Base-by-base conservation (phyloP, 257 asterid species). In the Apocynum venetum region DNA sequence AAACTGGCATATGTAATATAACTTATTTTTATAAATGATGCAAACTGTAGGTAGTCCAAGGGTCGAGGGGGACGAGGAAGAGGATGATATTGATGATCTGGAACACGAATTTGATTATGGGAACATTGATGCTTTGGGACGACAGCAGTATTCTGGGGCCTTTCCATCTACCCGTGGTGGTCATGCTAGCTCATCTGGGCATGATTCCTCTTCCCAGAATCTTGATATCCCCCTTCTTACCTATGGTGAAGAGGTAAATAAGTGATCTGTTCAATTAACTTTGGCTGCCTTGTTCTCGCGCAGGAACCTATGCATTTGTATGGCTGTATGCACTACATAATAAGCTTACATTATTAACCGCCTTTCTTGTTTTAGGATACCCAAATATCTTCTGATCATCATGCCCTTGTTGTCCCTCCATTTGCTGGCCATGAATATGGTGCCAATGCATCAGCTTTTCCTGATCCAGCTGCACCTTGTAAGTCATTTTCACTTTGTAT, bases 41-140 rank as follows among this genome's bases (percentile, higher is more conserved):
- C 72, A 25, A 14, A 19, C 48, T 80, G 44, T 82, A 92, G 98
- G 97, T 81, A 88, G 94, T 82, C 91, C 97, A 38, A 89, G 97
- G 79, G 98, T 94, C 40, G 97, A 92, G 77, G 98, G 97, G 59
- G 98, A 94, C 73, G 98, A 94, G 86, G 98, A 94, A 83, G 98
- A 94, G 81, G 97, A 94, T 69, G 89, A 63, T 46, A n/a, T 72
- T 4, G 98, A 94, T 83, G 98, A 94, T 83, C 83, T 92, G 86
- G 98, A 92, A 71, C 83, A 88, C 17, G 98, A 94, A 82, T 92
- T 94, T 63, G 91, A 87, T 83, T 91, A 88, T 74, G 86, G 76
- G 53, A 69, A 83, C 38, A 38, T 73, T 52, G 90, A 86, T 76
- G 83, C 76, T 75, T 78, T 80, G 12, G 84, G 84, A 69, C 80